Conservation (phyloP, 441 rosid genomes). For the Aquilaria agallochum region DNA sequence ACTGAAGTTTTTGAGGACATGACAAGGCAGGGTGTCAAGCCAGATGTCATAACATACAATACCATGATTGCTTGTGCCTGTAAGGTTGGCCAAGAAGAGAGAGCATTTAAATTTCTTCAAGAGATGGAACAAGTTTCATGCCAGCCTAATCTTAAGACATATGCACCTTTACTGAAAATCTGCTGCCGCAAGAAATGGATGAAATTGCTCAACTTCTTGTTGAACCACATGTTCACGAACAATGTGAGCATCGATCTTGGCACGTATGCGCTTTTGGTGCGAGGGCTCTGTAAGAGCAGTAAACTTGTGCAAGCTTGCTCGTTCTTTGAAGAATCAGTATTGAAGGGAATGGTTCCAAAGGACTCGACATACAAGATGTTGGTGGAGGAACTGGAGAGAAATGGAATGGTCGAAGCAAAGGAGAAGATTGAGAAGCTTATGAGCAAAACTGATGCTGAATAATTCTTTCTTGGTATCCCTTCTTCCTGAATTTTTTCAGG, state of each 20-base stretch:
- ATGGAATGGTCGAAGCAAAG: slow-evolving; percentile 42
- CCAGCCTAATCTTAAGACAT: slow-evolving; percentile 56
- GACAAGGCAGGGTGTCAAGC: slow-evolving; percentile 54
- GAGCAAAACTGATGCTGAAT: neutral
- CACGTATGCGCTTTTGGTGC: slow-evolving; percentile 48
- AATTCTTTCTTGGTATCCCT: no score
- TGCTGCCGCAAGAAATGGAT: slow-evolving; percentile 65
- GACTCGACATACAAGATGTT: slow-evolving; percentile 38
- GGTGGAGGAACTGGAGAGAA: slow-evolving; percentile 49
- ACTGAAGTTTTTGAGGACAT: slow-evolving; percentile 68
- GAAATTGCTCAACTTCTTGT: slow-evolving; percentile 51
- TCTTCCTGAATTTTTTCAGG: no score
- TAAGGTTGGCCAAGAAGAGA: slow-evolving; percentile 45
- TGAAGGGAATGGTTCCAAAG: slow-evolving; percentile 59
- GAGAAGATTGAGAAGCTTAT: slow-evolving; percentile 40
- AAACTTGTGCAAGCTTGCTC: slow-evolving; percentile 58
- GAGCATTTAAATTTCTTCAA: slow-evolving; percentile 53
- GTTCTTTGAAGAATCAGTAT: slow-evolving; percentile 57
- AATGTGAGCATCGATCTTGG: slow-evolving; percentile 57
- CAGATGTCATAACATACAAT: slow-evolving; percentile 42
- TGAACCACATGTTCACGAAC: slow-evolving; percentile 63
- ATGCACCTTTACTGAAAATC: slow-evolving; percentile 66
- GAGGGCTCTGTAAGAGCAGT: slow-evolving; percentile 52
- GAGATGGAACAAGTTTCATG: slow-evolving; percentile 60
- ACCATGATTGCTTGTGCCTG: slow-evolving; percentile 60